Evolutionary conservation across 495 filamentous ascomycete genomes (phyloP).

Genomic region (Trichocladium uniseriatum): DNA sequence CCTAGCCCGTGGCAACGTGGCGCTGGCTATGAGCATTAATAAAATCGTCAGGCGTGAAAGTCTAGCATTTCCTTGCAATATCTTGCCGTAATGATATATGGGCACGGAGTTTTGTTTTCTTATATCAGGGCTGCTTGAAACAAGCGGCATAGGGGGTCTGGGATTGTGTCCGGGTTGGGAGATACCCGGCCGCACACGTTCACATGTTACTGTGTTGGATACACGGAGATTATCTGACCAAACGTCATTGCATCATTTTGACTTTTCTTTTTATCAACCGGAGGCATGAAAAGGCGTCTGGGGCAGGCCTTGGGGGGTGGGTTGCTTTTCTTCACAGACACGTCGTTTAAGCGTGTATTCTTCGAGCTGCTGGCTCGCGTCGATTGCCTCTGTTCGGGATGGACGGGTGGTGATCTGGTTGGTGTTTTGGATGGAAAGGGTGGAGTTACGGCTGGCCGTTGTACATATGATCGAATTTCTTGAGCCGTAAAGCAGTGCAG

Average conservation of each 20-base stretch:
- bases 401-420: not conserved
- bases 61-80: not conserved
- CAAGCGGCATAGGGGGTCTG: not conserved
- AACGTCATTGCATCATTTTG: too few species aligned
- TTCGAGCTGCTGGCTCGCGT: not conserved
- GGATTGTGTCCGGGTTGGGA: not conserved
- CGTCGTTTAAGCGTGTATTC: not conserved
- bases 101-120: constrained; percentile 7
- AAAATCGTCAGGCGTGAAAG: not conserved
- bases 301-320: not conserved
- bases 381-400: not conserved
- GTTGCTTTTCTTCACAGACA: not conserved
- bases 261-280: not conserved
- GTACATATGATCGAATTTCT: too few species aligned
- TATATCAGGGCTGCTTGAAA: not conserved
- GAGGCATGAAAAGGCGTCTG: constrained; percentile 4
- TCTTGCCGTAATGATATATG: constrained; percentile 4
- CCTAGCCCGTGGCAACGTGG: constrained; percentile 11
- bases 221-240: not conserved
- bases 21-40: constrained; percentile 8
- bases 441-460: not conserved
- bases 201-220: not conserved
- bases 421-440: too few species aligned
- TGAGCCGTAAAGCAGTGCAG: too few species aligned
- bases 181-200: not conserved